Evolutionary conservation across 768 basidiomycete genomes (phyloP), one percentile per base, ranked within the genome.

Genomic region (Trametes cingulata): DNA sequence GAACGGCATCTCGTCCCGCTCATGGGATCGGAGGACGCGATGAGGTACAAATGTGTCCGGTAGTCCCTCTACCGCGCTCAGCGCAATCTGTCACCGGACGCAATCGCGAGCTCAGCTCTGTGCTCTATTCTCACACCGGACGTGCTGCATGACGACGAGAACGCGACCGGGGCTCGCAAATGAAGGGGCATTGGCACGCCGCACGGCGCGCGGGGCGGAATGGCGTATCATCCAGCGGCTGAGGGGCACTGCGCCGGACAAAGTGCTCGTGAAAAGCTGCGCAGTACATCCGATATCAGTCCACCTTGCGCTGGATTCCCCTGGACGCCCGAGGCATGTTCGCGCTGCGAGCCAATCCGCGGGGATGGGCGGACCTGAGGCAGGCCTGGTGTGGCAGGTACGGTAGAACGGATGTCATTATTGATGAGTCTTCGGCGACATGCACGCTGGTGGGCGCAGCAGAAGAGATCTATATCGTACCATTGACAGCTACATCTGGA

Each of bases 221-320:
- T 41, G 51, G 51, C 51, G 51, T 52, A 52, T 52, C 51, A 52
- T 15, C 37, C 22, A 36, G 25, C 25, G 6, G 24, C 15, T 40
- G 39, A 33, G 29, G 10, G 29, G 29, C 29, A 15, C 39, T 40
- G 39, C 39, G 39, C n/a, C 39, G 39, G 39, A 40, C 39, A 40
- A 40, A 40, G 39, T 25, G 42, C 42, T 20, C 19, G 22, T 43
- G 49, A 39, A 27, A 27, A n/a, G 35, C 15, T 25, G 39, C 51
- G 39, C 51, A 52, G 51, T 52, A 52, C 51, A 40, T 41, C 56
- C 56, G 56, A 48, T 49, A 57, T 57, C 56, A 57, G 40, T n/a
- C 50, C 51, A 42, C 37, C 4, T 5, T n/a, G 39, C 46, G 37
- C 20, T 29, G 33, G 48, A 35, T 53, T n/a, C 7, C 27, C 35